Base-by-base conservation (phyloP, 2,329 filamentous ascomycete genomes). In the Sclerotinia glacialis region DNA sequence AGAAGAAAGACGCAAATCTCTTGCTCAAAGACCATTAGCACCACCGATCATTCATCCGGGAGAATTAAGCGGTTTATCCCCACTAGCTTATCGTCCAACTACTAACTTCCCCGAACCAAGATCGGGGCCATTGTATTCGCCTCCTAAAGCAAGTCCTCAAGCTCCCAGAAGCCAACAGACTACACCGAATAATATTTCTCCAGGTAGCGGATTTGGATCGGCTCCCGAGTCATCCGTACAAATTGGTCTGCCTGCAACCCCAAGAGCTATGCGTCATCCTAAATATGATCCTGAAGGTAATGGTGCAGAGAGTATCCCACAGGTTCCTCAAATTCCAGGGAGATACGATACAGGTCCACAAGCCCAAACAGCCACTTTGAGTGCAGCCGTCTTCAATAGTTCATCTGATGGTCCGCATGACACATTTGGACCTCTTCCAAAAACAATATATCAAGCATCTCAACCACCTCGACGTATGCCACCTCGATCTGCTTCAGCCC, bases 191-290 rank as follows among this genome's bases (percentile, higher is more conserved):
- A 68, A 73, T 26, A 73, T 67, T 4, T 73, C 73, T 50, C 71
- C 71, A 34, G 52, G 60, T 12, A 70, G 72, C 40, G 69, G 68
- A 69, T 82, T 80, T 75, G 83, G 85, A 76, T 83, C 82, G 69
- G 76, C 68, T 77, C 77, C 44, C 71, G 61, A 59, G 2, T 83
- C 82, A 1, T 81, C 84, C n/a, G 55, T 68, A 1, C 83, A 85
- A 7, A 84, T 94, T 62, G 93, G 93, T 0, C 83, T 97, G n/a
- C 93, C 94, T 18, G 92, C 93, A 2, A 97, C 93, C 0, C 93
- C 94, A 40, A 89, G 92, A 79, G 93, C 93, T 1, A 96, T 97
- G 93, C 86, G 90, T 26, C 87, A 96, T 75, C 85, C 86, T 1
- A 87, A 91, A 53, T 87, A 94, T 71, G 85, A 86, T 71, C 78